Evolutionary conservation across 2,329 filamentous ascomycete genomes (phyloP).

Genomic region (Aspergillus quadricinctus): DNA sequence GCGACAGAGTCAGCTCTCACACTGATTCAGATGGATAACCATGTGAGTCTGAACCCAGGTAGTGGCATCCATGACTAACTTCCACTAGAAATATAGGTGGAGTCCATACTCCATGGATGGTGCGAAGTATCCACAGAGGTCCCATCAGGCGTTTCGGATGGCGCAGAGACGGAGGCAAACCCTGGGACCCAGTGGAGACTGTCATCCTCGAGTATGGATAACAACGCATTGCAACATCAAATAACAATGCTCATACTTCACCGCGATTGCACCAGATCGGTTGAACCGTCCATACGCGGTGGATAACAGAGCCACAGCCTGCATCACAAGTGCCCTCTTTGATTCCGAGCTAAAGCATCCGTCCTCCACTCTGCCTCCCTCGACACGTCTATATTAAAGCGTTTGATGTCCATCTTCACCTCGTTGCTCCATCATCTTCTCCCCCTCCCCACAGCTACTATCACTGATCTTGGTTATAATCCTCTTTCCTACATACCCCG

Average conservation of each 20-base stretch:
- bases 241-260: not conserved
- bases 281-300: slow-evolving; percentile 9
- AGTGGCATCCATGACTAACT: not conserved
- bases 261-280: not conserved
- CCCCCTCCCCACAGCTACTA: not conserved
- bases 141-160: not conserved
- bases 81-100: not conserved
- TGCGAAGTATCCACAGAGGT: not conserved
- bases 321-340: slow-evolving; percentile 1
- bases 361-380: slow-evolving; percentile 3
- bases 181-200: not conserved
- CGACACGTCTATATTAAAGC: slow-evolving; percentile 12
- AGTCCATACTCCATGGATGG: not conserved
- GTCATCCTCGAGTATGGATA: not conserved
- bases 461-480: not conserved
- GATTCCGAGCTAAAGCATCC: not conserved
- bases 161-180: not conserved
- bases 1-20: not conserved
- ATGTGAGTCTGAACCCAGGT: not conserved
- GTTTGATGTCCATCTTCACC: slow-evolving; percentile 5
- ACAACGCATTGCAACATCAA: not conserved
- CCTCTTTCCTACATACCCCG: not conserved
- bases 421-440: slow-evolving; percentile 1
- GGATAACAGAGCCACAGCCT: slow-evolving; percentile 16
- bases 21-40: not conserved